A percentile compares a stretch with the other conserved stretches of the same genome.
Evolutionary conservation across 805 yeast species (phyloP).

Genomic region (Kazachstania psychrophila): DNA sequence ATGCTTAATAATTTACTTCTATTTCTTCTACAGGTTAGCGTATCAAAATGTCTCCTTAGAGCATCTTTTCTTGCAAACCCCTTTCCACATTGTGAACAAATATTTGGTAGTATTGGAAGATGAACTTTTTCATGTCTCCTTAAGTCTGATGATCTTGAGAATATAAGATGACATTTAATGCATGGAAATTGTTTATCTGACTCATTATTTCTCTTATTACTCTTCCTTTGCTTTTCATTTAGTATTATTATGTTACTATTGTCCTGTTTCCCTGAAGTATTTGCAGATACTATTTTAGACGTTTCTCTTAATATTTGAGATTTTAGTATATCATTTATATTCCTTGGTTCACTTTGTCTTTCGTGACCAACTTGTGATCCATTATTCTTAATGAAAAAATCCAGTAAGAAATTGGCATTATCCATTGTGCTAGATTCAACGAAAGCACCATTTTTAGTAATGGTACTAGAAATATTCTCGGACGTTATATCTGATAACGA

Average conservation of each 20-base stretch:
- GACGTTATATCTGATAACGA: too few relatives aligned
- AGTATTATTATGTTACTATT: neutral
- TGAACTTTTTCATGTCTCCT: slow-evolving; percentile 71
- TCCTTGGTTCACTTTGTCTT: too few relatives aligned
- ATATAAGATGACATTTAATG: slow-evolving; percentile 47
- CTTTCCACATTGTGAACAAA: slow-evolving; percentile 66
- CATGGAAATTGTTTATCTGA: slow-evolving; percentile 41
- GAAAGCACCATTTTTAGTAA: too few relatives aligned
- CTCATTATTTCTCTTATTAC: neutral
- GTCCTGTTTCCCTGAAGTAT: neutral
- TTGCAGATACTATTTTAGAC: too few relatives aligned
- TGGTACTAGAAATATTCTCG: too few relatives aligned
- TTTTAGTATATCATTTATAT: too few relatives aligned
- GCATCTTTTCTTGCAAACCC: slow-evolving; percentile 82
- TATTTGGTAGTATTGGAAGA: slow-evolving; percentile 58
- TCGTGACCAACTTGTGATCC: too few relatives aligned
- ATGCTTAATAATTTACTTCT: slow-evolving; percentile 40
- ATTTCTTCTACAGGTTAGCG: slow-evolving; percentile 65
- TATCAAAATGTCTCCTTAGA: slow-evolving; percentile 61
- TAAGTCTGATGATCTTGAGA: slow-evolving; percentile 58
- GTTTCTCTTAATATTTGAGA: too few relatives aligned
- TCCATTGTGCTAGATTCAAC: neutral
- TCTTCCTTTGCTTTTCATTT: neutral
- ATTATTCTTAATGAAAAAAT: neutral
- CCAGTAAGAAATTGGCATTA: neutral